A percentile compares a stretch with the other conserved stretches of the same genome.
Evolutionary conservation across 352 stramenopile genomes (phyloP).

Genomic region (Phytophthora hybrid): DNA sequence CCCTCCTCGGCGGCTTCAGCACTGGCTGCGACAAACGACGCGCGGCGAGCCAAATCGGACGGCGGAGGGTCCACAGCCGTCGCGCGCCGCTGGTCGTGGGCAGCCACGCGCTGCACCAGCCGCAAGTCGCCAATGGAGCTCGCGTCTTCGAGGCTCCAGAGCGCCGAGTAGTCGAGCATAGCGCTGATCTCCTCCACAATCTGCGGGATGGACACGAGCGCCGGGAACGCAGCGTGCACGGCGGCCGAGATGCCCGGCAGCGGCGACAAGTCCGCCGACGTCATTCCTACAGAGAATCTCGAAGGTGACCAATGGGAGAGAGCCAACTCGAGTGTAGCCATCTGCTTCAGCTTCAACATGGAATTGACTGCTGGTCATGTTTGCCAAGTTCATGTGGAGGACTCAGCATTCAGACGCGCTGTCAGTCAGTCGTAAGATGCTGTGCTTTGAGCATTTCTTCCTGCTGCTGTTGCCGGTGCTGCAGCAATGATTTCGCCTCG

Average conservation of each 20-base stretch:
- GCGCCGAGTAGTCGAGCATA: slow-evolving; percentile 37
- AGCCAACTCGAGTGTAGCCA: background rate
- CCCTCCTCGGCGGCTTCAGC: slow-evolving; percentile 31
- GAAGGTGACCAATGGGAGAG: slow-evolving; percentile 14
- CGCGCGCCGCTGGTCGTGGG: slow-evolving; percentile 29
- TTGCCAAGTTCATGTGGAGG: background rate
- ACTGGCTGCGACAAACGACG: slow-evolving; percentile 26
- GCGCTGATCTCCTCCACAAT: slow-evolving; percentile 29
- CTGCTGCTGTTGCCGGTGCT: background rate
- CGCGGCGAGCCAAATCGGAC: slow-evolving; percentile 21
- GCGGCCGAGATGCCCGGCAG: slow-evolving; percentile 31
- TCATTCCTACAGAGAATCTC: background rate
- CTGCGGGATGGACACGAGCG: slow-evolving; percentile 38
- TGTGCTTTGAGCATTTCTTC: too few relatives aligned
- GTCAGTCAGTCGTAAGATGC: background rate
- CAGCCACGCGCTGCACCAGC: slow-evolving; percentile 38
- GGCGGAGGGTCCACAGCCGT: slow-evolving; percentile 22
- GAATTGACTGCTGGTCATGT: background rate
- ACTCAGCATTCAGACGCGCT: too few relatives aligned
- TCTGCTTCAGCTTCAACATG: slow-evolving; percentile 21
- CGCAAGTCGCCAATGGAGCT: slow-evolving; percentile 35
- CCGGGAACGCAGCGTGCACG: slow-evolving; percentile 35
- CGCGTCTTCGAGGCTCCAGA: slow-evolving; percentile 40
- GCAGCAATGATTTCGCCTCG: background rate
- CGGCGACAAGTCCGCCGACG: slow-evolving; percentile 10